Evolutionary conservation across 495 filamentous ascomycete species (phyloP).

Genomic region (Xylaria acuta): DNA sequence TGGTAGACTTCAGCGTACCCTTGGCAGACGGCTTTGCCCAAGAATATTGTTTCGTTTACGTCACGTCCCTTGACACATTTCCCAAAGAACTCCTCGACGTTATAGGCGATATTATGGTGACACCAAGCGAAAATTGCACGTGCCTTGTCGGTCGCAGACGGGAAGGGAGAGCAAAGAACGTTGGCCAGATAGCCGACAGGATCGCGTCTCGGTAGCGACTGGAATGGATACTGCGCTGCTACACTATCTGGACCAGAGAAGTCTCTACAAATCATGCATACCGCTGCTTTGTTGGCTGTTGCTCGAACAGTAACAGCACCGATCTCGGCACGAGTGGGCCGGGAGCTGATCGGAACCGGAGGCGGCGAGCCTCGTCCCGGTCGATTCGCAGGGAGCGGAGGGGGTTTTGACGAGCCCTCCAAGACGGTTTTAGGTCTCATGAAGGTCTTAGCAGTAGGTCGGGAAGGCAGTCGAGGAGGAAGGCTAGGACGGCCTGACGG

Average conservation of each 20-base stretch:
- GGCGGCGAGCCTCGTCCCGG: slow-evolving; percentile 45
- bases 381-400: slow-evolving; percentile 23
- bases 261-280: slow-evolving; percentile 83
- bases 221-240: slow-evolving; percentile 76
- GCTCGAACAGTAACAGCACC: slow-evolving; percentile 45
- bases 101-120: slow-evolving; percentile 91
- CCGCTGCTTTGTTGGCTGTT: slow-evolving; percentile 36
- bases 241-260: slow-evolving; percentile 81
- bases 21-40: slow-evolving; percentile 85
- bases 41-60: slow-evolving; percentile 68
- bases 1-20: slow-evolving; percentile 89
- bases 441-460: slow-evolving; percentile 40
- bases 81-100: slow-evolving; percentile 76
- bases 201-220: slow-evolving; percentile 69
- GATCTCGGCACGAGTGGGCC: slow-evolving; percentile 51
- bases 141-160: slow-evolving; percentile 85
- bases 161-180: slow-evolving; percentile 79
- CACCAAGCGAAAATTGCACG: slow-evolving; percentile 92
- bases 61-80: slow-evolving; percentile 67
- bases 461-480: slow-evolving; percentile 52
- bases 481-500: slow-evolving; percentile 42
- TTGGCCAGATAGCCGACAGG: slow-evolving; percentile 71
- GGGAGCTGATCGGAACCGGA: slow-evolving; percentile 53
- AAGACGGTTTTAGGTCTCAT: slow-evolving; percentile 33
- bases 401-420: slow-evolving; percentile 28